Evolutionary conservation across 2,329 filamentous ascomycete species (phyloP), one percentile per base, ranked within the genome.

Genomic region (Periconia macrospinosa): DNA sequence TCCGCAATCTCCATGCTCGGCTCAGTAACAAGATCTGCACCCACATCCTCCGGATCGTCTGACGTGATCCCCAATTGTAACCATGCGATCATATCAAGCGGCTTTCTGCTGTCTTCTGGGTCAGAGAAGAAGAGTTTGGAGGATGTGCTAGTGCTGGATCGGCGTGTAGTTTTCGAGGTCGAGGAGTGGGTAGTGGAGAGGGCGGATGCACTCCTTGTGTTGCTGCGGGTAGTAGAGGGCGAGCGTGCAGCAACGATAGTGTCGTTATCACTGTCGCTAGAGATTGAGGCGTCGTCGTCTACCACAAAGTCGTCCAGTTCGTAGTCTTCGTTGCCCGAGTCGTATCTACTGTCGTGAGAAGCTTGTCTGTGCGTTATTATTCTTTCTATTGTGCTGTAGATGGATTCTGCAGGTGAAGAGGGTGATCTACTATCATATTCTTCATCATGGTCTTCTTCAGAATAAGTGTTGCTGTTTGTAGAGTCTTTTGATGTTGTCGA

Each of bases 301-400:
- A 56, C 57, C 13, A 62, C 54, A 30, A 60, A 62, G n/a, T 53
- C 57, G 35, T 62, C 54, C 1, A 18, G 9, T 41, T 58, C 50
- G 30, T 62, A 60, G 10, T 49, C 49, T 18, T 57, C 46, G 41
- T 62, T 62, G 2, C 51, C 57, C 10, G 50, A 42, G 27, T 57
- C 55, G 3, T 47, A 48, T 1, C 52, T 50, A 18, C 50, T 55
- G 40, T 60, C 59, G 23, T 55, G 56, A 6, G 52, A 54, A 6
- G 8, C 13, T 17, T 42, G 15, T 15, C 51, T 45, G 9, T 35
- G 43, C 3, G 20, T 35, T 14, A 35, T 33, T 5, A 57, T 35
- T 11, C 54, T 37, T n/a, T 58, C 43, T 13, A 45, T 45, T 5
- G 41, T 13, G 19, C 14, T 9, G 30, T 37, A 60, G 17, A 54